Evolutionary conservation across 345 rosid genomes (phyloP), one percentile per base, ranked within the genome.

Genomic region (Eucalyptus pumila): DNA sequence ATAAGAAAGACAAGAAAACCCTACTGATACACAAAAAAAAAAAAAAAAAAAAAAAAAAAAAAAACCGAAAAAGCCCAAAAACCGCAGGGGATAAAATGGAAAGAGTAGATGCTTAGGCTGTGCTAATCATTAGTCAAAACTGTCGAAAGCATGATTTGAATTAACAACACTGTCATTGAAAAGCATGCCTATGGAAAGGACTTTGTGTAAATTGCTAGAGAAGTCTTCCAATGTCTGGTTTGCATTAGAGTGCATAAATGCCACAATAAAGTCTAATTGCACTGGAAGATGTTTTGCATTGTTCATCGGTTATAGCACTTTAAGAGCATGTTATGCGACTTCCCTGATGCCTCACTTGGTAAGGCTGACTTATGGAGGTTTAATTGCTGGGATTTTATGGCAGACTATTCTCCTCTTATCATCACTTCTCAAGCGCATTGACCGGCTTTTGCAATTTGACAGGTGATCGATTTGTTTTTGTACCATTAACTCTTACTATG

Each of bases 381-480:
- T 50, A 19, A 60, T 44, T 62, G 45, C 52, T 65, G 49, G 30
- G 30, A 85, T 88, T 80, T 90, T 80, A 87, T 95, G 90, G 91
- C 99, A 98, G 99, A 96, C 93, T 94, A 90, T 96, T 47, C 89
- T 90, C 90, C 91, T 95, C 90, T 92, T 98, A 89, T 93, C 99
- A 80, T 96, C 99, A 90, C 98, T 97, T 92, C 97, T 98, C 94
- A 98, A 98, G 94, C 97, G 97, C 90, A 96, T 97, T 42, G 99
- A 97, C 92, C 93, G 95, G 91, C 96, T 98, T 89, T 93, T 98
- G 94, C 99, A 98, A 90, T 98, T 95, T 91, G 99, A 97, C 95
- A 95, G 99, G 99, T 98, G 90, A 81, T 54, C 72, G 83, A 89
- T 87, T 89, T 40, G 80, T 88, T 40, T 87, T 90, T 62, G 88